Base-by-base conservation (phyloP, 768 basidiomycete species). In the Inosperma sp. region DNA sequence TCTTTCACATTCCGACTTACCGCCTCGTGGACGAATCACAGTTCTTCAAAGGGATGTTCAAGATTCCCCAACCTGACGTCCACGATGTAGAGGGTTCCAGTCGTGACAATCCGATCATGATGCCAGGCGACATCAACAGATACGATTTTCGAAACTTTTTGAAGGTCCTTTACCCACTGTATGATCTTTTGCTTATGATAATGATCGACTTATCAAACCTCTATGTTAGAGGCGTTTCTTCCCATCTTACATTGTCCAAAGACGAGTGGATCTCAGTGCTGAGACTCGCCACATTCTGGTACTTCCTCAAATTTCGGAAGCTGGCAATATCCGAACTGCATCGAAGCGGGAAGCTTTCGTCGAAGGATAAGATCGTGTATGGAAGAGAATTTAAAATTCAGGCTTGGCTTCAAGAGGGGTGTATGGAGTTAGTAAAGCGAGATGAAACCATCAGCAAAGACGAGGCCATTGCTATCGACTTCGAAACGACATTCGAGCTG, bases 281-380 rank as follows among this genome's bases (percentile, higher is more conserved):
- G n/a, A 69, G 70, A 53, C 57, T 76, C 17, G 59, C 74, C 5
- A 66, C 57, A 5, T 68, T 70, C 59, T 76, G 74, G 70, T 57
- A 60, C 34, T 71, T 72, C 43, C 52, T 59, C 16, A 42, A 51
- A 12, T 42, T 73, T 25, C 63, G 69, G 27, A 46, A 55, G 14
- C 51, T 60, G 27, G 70, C 70, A 4, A 59, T 71, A 13, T 13
- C 62, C 4, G 49, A 56, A 2, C 58, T 77, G 23, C 48, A 56
- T 26, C 34, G 53, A 2, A 14, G 48, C 3, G 23, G 54, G 3
- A 33, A 43, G 1, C 49, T 65, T 14, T 54, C 53, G 5, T 55
- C 64, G 21, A 50, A 62, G 4, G 65, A 69, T 7, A 65, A 65
- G 53, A 60, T 73, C 19, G 48, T 48, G 5, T 53, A 73, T 6